These are phyloP conservation scores for Rhizophagus sp. DNA, from an alignment of 192 early-diverging fungal genomes.

Conservation along the genomic window DNA sequence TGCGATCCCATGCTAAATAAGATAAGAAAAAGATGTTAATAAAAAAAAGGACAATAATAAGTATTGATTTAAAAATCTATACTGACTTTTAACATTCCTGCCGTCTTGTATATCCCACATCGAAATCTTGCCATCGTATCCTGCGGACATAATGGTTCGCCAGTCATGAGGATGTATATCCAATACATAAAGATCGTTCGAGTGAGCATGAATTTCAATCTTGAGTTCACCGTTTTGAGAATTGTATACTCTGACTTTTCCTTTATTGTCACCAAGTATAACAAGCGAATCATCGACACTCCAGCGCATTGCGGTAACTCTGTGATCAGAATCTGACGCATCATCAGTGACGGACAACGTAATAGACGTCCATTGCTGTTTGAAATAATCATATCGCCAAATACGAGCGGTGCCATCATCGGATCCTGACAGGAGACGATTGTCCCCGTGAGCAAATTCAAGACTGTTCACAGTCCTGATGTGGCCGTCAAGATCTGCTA, in stretches of 20 bases:
- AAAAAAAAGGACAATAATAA: neutral
- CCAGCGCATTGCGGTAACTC: slow-evolving; percentile 66
- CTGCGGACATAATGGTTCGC: slow-evolving; percentile 73
- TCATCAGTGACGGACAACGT: slow-evolving; percentile 3
- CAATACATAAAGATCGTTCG: slow-evolving; percentile 68
- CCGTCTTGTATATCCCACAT: slow-evolving; percentile 77
- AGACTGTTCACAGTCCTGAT: slow-evolving; percentile 73
- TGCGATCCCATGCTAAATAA: neutral
- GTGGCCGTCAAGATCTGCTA: slow-evolving; percentile 70
- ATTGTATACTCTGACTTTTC: slow-evolving; percentile 69
- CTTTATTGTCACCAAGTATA: slow-evolving; percentile 68
- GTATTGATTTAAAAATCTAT: too few relatives aligned
- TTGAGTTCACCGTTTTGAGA: slow-evolving; percentile 59
- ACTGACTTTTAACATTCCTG: slow-evolving; percentile 44
- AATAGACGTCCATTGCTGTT: slow-evolving; percentile 56
- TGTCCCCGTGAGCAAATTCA: slow-evolving; percentile 68
- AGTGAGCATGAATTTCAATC: slow-evolving; percentile 57
- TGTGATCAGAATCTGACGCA: slow-evolving; percentile 28
- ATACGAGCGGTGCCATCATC: slow-evolving; percentile 79
- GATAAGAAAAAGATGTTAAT: neutral
- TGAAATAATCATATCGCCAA: slow-evolving; percentile 60
- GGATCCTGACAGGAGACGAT: slow-evolving; percentile 70
- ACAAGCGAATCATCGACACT: slow-evolving; percentile 65
- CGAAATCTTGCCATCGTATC: slow-evolving; percentile 80
- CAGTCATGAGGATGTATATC: slow-evolving; percentile 74